These are phyloP conservation scores for Eudorina sp. DNA, from an alignment of 139 green algal genomes.

Conservation along the genomic window DNA sequence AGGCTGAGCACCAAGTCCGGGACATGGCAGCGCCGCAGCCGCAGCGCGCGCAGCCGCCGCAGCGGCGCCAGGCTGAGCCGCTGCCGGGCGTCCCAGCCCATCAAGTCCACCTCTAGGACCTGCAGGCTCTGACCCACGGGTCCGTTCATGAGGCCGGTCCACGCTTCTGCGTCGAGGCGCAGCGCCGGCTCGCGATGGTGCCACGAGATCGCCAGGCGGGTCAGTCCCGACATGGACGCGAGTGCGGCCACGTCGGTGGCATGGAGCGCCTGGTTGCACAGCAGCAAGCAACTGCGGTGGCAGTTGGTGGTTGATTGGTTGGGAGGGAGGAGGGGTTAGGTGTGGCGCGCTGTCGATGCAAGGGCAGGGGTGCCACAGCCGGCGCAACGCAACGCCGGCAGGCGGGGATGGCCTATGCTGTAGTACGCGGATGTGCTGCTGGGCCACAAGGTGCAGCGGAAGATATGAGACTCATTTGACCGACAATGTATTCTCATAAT, in stretches of 20 bases:
- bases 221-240: neutral
- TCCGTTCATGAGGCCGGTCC: neutral
- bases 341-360: too few relatives aligned
- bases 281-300: constrained; percentile 10
- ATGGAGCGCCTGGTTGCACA: neutral
- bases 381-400: too few relatives aligned
- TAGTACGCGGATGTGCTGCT: too few relatives aligned
- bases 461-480: too few relatives aligned
- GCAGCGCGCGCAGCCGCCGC: neutral
- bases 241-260: neutral
- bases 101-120: constrained; percentile 12
- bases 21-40: neutral
- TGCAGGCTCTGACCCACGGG: neutral
- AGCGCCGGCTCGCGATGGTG: neutral
- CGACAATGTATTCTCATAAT: too few relatives aligned
- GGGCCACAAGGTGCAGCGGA: too few relatives aligned
- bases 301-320: too few relatives aligned
- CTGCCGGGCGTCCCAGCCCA: neutral
- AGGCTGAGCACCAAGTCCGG: neutral
- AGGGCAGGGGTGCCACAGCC: too few relatives aligned
- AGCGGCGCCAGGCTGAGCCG: constrained; percentile 12
- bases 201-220: constrained; percentile 8
- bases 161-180: neutral
- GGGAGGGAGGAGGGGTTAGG: too few relatives aligned
- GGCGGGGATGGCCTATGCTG: too few relatives aligned